phyloP scores from a whole-genome alignment of 106 monocot species.

The Allium fistulosum region DNA sequence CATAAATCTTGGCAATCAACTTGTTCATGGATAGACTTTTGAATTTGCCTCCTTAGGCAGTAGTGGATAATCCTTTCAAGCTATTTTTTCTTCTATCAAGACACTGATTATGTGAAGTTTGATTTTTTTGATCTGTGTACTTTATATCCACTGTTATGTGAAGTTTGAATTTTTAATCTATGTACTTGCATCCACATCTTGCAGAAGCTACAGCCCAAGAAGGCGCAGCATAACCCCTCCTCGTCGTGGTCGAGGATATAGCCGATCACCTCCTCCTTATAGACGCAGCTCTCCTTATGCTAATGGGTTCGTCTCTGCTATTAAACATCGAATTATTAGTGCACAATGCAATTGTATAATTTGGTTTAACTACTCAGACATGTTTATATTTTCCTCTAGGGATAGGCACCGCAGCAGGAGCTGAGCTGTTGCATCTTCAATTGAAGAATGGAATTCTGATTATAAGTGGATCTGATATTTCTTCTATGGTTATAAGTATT shows the following conservation, averaged over 20 bases:
- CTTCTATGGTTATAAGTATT: neutral
- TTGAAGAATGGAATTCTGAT: too few species aligned
- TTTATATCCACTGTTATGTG: too few species aligned
- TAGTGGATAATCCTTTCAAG: too few species aligned
- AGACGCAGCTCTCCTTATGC: conserved; percentile 2
- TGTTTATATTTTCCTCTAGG: neutral
- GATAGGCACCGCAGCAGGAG: conserved; percentile 42
- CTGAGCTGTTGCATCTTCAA: neutral
- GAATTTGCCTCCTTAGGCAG: too few species aligned
- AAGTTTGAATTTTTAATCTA: too few species aligned
- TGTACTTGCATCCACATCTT: neutral
- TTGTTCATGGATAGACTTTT: too few species aligned
- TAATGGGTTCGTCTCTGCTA: conserved; percentile 29
- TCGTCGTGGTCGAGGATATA: conserved; percentile 22
- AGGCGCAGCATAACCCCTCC: conserved; percentile 10
- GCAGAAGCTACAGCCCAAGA: conserved; percentile 68
- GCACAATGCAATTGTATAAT: neutral
- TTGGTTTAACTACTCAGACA: neutral
- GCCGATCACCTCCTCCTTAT: neutral
- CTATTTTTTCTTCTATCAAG: too few species aligned
- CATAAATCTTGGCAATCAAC: too few species aligned
- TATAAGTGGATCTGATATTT: neutral
- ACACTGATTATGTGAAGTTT: too few species aligned
- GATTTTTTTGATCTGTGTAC: too few species aligned
- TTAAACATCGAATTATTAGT: neutral